Conservation (phyloP, 2,329 filamentous ascomycete species). For the Lasiodiplodia hormozganensis region DNA sequence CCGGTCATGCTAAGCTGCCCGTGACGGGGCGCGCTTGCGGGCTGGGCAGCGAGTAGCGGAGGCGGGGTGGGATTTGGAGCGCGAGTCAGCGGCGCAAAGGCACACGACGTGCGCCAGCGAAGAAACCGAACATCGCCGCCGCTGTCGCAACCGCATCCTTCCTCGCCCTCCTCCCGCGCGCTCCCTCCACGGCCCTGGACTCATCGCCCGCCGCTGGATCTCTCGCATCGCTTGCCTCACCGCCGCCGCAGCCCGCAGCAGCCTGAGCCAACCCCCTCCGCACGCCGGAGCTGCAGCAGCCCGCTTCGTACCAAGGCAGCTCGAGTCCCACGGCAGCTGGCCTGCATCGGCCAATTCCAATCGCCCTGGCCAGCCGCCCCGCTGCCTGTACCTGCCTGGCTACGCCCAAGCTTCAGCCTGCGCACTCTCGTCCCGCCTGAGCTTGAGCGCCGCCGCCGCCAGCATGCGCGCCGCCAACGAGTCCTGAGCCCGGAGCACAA, state of each 20-base stretch:
- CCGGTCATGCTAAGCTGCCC: neutral
- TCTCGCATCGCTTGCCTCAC: conserved; percentile 23
- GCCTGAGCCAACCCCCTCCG: conserved; percentile 6
- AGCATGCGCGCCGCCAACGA: conserved; percentile 44
- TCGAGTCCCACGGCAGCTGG: conserved; percentile 28
- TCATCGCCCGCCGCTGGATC: conserved; percentile 18
- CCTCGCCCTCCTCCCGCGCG: neutral
- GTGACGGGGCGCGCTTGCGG: neutral
- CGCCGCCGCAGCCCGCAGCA: conserved; percentile 23
- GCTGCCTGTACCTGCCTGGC: conserved; percentile 29
- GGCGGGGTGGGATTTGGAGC: neutral
- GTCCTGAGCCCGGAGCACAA: conserved; percentile 35
- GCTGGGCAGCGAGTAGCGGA: neutral
- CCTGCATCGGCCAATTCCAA: conserved; percentile 30
- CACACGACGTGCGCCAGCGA: conserved; percentile 14
- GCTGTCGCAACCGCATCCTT: conserved; percentile 21
- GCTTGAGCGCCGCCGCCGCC: conserved; percentile 36
- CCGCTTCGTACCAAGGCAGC: conserved; percentile 29
- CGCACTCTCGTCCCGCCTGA: conserved; percentile 21
- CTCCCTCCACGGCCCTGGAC: conserved; percentile 3
- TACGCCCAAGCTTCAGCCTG: neutral
- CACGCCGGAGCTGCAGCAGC: conserved; percentile 25
- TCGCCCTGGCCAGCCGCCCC: conserved; percentile 24
- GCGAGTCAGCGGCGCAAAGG: conserved; percentile 22
- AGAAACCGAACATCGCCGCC: conserved; percentile 19